Evolutionary conservation across 352 stramenopile genomes (phyloP).

Genomic region (Elongisporangium anandrum): DNA sequence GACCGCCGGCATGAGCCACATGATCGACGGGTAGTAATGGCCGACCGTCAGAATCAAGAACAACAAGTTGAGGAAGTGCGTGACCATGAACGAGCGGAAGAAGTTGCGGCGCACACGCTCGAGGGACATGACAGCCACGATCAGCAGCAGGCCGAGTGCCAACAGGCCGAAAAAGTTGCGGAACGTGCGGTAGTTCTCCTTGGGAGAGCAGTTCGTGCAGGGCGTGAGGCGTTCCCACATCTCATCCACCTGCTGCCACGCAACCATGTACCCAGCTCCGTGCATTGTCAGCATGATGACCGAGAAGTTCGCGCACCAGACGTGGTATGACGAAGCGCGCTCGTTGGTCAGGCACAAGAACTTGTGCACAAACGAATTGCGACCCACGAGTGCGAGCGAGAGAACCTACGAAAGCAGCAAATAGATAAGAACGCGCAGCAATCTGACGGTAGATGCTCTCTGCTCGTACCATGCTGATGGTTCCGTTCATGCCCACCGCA

Average conservation of each 20-base stretch:
- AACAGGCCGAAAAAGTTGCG: slow-evolving; percentile 66
- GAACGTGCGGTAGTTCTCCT: slow-evolving; percentile 41
- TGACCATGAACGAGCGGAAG: slow-evolving; percentile 51
- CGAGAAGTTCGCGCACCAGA: slow-evolving; percentile 52
- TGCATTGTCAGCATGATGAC: slow-evolving; percentile 40
- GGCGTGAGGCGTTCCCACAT: slow-evolving; percentile 50
- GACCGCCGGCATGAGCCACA: slow-evolving; percentile 52
- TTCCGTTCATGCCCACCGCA: slow-evolving; percentile 67
- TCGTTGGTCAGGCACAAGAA: slow-evolving; percentile 51
- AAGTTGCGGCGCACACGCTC: slow-evolving; percentile 39
- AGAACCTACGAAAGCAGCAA: slow-evolving; percentile 40
- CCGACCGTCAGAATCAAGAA: slow-evolving; percentile 45
- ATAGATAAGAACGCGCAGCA: too few relatives aligned
- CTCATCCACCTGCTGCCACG: slow-evolving; percentile 49
- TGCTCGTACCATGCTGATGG: too few relatives aligned
- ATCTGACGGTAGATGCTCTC: too few relatives aligned
- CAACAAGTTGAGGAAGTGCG: slow-evolving; percentile 47
- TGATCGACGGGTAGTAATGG: slow-evolving; percentile 63
- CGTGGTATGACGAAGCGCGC: slow-evolving; percentile 53
- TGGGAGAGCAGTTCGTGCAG: slow-evolving; percentile 38
- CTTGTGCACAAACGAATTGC: slow-evolving; percentile 64
- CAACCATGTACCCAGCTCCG: slow-evolving; percentile 43
- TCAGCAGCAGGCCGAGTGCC: slow-evolving; percentile 32
- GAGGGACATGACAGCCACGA: slow-evolving; percentile 42
- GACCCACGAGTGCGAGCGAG: slow-evolving; percentile 54